A percentile compares a stretch with the other conserved stretches of the same genome.
Conservation (phyloP, 306 rosid species). For the Albizia julibrissin region DNA sequence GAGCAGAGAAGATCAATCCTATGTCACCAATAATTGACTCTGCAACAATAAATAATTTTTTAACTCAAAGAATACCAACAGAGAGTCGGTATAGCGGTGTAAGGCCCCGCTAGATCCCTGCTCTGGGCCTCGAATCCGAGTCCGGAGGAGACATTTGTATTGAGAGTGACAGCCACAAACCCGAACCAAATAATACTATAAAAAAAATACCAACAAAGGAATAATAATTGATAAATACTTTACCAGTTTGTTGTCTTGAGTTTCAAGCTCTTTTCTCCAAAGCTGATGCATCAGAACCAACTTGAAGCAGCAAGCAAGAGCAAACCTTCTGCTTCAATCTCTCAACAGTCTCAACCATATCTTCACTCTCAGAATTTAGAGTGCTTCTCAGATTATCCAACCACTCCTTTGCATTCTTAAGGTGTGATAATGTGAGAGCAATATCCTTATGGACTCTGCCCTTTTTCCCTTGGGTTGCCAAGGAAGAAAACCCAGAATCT, state of each 20-base stretch:
- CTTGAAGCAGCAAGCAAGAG: conserved; percentile 71
- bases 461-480: conserved; percentile 54
- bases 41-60: conserved; percentile 44
- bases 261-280: conserved; percentile 65
- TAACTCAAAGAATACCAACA: conserved; percentile 24
- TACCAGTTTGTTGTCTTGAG: conserved; percentile 9
- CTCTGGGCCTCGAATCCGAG: too few species aligned
- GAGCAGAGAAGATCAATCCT: not conserved
- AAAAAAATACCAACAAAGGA: conserved; percentile 24
- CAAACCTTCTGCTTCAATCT: conserved; percentile 74
- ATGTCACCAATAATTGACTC: conserved; percentile 24
- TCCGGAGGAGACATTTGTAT: too few species aligned
- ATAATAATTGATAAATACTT: not conserved
- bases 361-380: conserved; percentile 45
- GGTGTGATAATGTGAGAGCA: conserved; percentile 74
- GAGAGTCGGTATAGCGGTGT: not conserved
- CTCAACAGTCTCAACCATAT: conserved; percentile 53
- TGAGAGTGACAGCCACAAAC: too few species aligned
- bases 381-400: conserved; percentile 64
- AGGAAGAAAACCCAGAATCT: conserved; percentile 66
- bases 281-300: conserved; percentile 86
- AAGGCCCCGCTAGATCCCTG: too few species aligned
- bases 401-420: conserved; percentile 90
- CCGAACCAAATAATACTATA: too few species aligned
- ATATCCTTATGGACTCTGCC: conserved; percentile 68